Conservation (phyloP, 2,329 filamentous ascomycete genomes). For the Neofusicoccum ribis region DNA sequence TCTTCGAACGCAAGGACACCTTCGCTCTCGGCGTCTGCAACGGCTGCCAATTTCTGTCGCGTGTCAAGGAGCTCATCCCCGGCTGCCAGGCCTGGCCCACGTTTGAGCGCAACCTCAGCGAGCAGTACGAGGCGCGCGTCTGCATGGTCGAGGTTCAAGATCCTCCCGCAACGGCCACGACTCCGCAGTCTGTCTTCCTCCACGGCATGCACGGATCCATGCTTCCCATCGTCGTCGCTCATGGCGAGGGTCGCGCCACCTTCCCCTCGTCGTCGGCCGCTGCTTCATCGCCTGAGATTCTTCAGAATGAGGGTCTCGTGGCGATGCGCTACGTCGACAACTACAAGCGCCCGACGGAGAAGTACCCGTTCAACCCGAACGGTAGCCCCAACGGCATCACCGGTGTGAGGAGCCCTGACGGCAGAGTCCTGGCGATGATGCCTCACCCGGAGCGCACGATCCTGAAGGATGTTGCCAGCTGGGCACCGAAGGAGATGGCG, state of each 20-base stretch:
- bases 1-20: constrained; percentile 86
- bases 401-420: constrained; percentile 74
- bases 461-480: constrained; percentile 75
- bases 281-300: constrained; percentile 44
- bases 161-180: constrained; percentile 36
- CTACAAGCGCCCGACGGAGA: constrained; percentile 69
- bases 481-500: constrained; percentile 61
- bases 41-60: constrained; percentile 90
- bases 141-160: constrained; percentile 81
- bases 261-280: constrained; percentile 39
- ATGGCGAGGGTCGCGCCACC: constrained; percentile 82
- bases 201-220: constrained; percentile 81
- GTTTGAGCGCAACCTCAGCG: constrained; percentile 79
- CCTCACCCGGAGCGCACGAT: constrained; percentile 92
- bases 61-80: constrained; percentile 80
- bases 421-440: constrained; percentile 85
- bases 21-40: constrained; percentile 96
- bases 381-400: constrained; percentile 80
- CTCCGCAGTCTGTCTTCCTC: constrained; percentile 72
- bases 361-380: constrained; percentile 88
- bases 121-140: constrained; percentile 88
- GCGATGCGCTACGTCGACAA: constrained; percentile 87
- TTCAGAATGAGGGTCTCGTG: constrained; percentile 69
- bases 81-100: constrained; percentile 80
- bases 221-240: constrained; percentile 83